Conservation (phyloP, 2,329 filamentous ascomycete genomes). For the Colletotrichum cereale region DNA sequence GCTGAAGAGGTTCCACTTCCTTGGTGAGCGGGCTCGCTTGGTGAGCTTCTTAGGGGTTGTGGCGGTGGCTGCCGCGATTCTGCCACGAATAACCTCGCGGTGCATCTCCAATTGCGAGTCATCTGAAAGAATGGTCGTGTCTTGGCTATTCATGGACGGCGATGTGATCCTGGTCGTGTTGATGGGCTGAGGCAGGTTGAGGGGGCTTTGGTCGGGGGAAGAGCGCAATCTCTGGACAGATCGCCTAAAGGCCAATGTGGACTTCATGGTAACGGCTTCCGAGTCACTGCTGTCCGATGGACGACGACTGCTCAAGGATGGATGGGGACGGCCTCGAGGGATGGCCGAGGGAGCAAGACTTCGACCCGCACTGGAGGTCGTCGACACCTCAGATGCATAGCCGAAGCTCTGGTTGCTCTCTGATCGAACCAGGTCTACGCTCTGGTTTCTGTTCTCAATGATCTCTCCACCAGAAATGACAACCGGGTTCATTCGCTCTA, state of each 20-base stretch:
- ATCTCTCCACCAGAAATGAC: conserved; percentile 75
- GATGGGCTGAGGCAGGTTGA: conserved; percentile 67
- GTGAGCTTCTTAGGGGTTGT: conserved; percentile 64
- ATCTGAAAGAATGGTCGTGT: conserved; percentile 69
- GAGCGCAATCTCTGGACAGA: conserved; percentile 65
- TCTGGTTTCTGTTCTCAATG: conserved; percentile 70
- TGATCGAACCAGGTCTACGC: conserved; percentile 60
- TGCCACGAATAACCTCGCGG: conserved; percentile 50
- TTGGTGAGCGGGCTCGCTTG: conserved; percentile 67
- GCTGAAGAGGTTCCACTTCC: conserved; percentile 74
- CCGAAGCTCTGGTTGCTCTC: conserved; percentile 64
- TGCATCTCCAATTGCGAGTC: conserved; percentile 63
- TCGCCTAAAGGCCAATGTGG: conserved; percentile 66
- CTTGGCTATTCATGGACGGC: conserved; percentile 67
- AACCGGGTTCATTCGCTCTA: conserved; percentile 74
- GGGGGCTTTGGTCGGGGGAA: conserved; percentile 55
- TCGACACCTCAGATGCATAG: conserved; percentile 55
- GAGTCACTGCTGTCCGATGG: conserved; percentile 71
- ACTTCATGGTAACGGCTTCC: conserved; percentile 60
- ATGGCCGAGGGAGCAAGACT: conserved; percentile 68
- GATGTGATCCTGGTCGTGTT: conserved; percentile 58
- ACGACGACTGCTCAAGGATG: conserved; percentile 50
- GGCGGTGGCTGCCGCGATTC: conserved; percentile 46
- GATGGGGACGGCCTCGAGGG: conserved; percentile 52
- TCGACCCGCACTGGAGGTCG: conserved; percentile 55